Percentiles rank a stretch among this genome's conserved stretches.
These are phyloP conservation scores for Barnettozyma californica DNA, from an alignment of 805 yeast genomes.

Conservation along the genomic window DNA sequence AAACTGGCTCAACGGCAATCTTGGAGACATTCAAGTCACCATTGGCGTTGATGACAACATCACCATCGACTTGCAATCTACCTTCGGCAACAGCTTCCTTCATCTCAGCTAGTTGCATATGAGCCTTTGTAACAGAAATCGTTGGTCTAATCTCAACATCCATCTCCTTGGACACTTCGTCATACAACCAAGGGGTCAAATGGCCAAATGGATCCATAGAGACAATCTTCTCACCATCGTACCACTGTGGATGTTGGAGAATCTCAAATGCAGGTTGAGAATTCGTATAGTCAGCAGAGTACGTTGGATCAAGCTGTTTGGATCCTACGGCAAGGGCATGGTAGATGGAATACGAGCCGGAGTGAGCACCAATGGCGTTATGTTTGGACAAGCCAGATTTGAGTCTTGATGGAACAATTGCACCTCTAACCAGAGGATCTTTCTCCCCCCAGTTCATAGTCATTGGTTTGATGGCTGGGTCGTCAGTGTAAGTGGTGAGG, in stretches of 20 bases:
- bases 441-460: constrained; percentile 48
- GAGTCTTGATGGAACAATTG: constrained; percentile 49
- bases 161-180: constrained; percentile 37
- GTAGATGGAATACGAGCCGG: constrained; percentile 59
- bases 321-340: constrained; percentile 64
- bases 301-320: constrained; percentile 46
- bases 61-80: constrained; percentile 52
- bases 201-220: constrained; percentile 67
- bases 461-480: constrained; percentile 43
- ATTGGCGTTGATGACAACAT: constrained; percentile 48
- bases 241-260: constrained; percentile 54
- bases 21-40: constrained; percentile 62
- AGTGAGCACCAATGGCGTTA: constrained; percentile 60
- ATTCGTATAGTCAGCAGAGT: constrained; percentile 56
- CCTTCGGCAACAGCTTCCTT: constrained; percentile 51
- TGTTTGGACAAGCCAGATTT: constrained; percentile 46
- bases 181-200: constrained; percentile 54
- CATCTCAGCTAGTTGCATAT: constrained; percentile 54
- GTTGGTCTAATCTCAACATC: constrained; percentile 58
- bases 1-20: constrained; percentile 65
- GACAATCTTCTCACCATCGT: constrained; percentile 49
- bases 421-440: constrained; percentile 47
- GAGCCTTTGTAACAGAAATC: constrained; percentile 62
- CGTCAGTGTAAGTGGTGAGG: constrained; percentile 50
- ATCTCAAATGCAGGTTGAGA: constrained; percentile 57